These are phyloP conservation scores for Dichotomocladium elegans DNA, from an alignment of 371 early-diverging fungal genomes.

Conservation along the genomic window DNA sequence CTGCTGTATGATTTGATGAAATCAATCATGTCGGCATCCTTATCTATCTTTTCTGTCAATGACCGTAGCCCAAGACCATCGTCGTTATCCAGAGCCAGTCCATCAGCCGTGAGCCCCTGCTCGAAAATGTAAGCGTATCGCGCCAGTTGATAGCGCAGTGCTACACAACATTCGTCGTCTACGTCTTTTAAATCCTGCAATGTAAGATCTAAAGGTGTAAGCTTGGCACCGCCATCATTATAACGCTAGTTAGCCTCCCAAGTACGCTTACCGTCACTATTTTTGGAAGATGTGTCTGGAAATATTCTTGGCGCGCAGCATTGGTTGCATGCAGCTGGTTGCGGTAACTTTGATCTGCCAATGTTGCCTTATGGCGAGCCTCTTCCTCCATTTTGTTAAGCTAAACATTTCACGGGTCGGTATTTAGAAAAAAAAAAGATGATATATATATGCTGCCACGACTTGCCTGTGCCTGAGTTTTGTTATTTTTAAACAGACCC, in stretches of 20 bases:
- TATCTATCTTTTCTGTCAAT: slow-evolving; percentile 60
- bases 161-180: slow-evolving; percentile 68
- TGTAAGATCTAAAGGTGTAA: background rate
- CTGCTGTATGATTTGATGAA: slow-evolving; percentile 36
- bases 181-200: slow-evolving; percentile 61
- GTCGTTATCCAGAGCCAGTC: slow-evolving; percentile 29
- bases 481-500: slow-evolving; percentile 50
- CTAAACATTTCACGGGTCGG: no score
- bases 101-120: slow-evolving; percentile 29
- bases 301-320: slow-evolving; percentile 62
- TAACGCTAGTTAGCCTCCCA: background rate
- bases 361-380: slow-evolving; percentile 56
- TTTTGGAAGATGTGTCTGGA: slow-evolving; percentile 60
- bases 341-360: slow-evolving; percentile 76
- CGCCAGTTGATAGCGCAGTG: slow-evolving; percentile 66
- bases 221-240: no score
- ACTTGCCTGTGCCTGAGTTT: slow-evolving; percentile 50
- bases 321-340: slow-evolving; percentile 65
- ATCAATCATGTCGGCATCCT: slow-evolving; percentile 46
- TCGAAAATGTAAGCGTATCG: slow-evolving; percentile 61
- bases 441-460: no score
- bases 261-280: slow-evolving; percentile 12
- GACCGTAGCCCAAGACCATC: slow-evolving; percentile 49
- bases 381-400: slow-evolving; percentile 70
- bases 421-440: no score